A percentile compares a stretch with the other conserved stretches of the same genome.
These are phyloP conservation scores for Candida morakotiae DNA, from an alignment of 805 yeast genomes.

Conservation along the genomic window DNA sequence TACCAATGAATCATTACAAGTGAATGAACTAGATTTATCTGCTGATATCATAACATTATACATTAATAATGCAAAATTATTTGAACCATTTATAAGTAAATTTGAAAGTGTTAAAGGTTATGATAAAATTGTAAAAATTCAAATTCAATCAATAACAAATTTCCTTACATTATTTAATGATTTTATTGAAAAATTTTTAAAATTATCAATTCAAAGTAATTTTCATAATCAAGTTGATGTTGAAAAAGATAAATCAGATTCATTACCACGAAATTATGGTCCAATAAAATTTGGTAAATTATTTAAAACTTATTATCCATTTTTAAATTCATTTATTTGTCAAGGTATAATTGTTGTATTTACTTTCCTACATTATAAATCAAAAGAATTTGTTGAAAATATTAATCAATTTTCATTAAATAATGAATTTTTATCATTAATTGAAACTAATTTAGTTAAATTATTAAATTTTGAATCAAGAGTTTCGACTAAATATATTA, in stretches of 20 bases:
- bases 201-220: conserved; percentile 4
- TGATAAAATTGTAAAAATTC: conserved; percentile 30
- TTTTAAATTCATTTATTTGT: conserved; percentile 45
- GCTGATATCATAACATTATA: conserved; percentile 45
- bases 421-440: conserved; percentile 15
- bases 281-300: conserved; percentile 24
- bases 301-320: conserved; percentile 41
- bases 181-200: conserved; percentile 28
- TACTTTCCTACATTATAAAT: conserved; percentile 44
- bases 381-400: conserved; percentile 15
- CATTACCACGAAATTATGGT: conserved; percentile 2
- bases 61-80: conserved; percentile 48
- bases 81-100: conserved; percentile 46
- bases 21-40: conserved; percentile 32
- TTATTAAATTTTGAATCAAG: conserved; percentile 22
- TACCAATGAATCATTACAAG: conserved; percentile 17
- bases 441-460: conserved; percentile 20
- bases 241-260: neutral
- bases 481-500: conserved; percentile 15
- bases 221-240: neutral
- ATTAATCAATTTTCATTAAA: conserved; percentile 2
- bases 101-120: conserved; percentile 23
- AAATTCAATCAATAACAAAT: conserved; percentile 33
- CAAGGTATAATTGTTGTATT: conserved; percentile 50
- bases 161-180: conserved; percentile 33